Conservation (phyloP, 768 basidiomycete genomes). For the Termitomyces heimii region DNA sequence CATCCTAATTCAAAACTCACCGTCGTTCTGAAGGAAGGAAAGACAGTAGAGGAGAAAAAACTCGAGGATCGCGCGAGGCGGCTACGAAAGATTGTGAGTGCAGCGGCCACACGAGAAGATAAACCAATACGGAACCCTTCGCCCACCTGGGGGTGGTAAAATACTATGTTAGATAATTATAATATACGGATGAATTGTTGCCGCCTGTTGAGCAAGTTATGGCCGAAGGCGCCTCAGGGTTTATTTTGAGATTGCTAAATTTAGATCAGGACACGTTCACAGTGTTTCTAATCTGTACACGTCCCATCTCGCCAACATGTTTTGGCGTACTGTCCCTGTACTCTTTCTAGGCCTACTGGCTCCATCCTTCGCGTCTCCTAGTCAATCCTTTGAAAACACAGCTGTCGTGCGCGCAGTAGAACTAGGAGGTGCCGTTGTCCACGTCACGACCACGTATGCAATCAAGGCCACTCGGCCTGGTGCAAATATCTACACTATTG, state of each 20-base stretch:
- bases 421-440: slow-evolving; percentile 82
- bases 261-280: slow-evolving; percentile 24
- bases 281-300: slow-evolving; percentile 23
- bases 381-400: slow-evolving; percentile 76
- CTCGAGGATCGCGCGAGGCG: slow-evolving; percentile 58
- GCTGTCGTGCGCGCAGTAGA: slow-evolving; percentile 86
- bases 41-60: slow-evolving; percentile 64
- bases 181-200: neutral
- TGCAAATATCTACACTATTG: slow-evolving; percentile 61
- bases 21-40: slow-evolving; percentile 77
- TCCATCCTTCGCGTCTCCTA: slow-evolving; percentile 28
- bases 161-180: slow-evolving; percentile 11
- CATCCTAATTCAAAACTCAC: slow-evolving; percentile 72
- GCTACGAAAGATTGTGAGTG: slow-evolving; percentile 73
- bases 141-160: slow-evolving; percentile 76
- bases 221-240: too few species aligned
- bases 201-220: neutral
- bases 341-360: slow-evolving; percentile 36
- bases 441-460: slow-evolving; percentile 85
- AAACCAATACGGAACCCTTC: slow-evolving; percentile 69
- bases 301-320: slow-evolving; percentile 24
- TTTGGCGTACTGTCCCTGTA: slow-evolving; percentile 42
- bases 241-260: slow-evolving; percentile 15
- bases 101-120: slow-evolving; percentile 76
- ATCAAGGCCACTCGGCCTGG: slow-evolving; percentile 65